These are phyloP conservation scores for Cryphonectria radicalis DNA, from an alignment of 2,329 filamentous ascomycete species.

Conservation along the genomic window DNA sequence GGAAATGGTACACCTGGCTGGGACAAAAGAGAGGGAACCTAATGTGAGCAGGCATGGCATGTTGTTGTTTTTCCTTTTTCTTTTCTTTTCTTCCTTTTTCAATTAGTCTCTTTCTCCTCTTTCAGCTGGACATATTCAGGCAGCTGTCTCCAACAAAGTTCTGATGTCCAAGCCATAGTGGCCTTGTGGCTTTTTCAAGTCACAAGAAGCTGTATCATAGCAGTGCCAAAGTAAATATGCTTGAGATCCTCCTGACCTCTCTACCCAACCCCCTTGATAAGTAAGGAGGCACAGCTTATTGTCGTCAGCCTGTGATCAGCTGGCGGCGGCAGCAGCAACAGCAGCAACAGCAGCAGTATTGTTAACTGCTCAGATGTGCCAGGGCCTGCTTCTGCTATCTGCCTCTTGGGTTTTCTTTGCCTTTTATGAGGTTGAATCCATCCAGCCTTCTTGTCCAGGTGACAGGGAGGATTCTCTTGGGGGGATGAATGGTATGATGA, in stretches of 20 bases:
- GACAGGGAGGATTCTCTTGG: too few species aligned
- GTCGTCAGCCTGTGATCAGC: not conserved
- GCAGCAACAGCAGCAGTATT: too few species aligned
- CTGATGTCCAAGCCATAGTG: not conserved
- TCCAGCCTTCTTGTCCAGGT: too few species aligned
- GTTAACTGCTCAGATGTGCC: not conserved
- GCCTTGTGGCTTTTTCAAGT: too few species aligned
- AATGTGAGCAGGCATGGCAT: not conserved
- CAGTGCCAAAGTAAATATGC: too few species aligned
- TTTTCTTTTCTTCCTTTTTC: not conserved
- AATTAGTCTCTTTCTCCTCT: not conserved
- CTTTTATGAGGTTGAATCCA: too few species aligned
- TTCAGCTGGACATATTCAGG: not conserved
- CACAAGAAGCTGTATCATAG: too few species aligned
- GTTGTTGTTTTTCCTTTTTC: not conserved
- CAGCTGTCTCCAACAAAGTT: not conserved
- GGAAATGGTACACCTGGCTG: not conserved
- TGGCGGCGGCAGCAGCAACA: too few species aligned
- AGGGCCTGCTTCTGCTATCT: not conserved
- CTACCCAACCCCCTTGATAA: not conserved
- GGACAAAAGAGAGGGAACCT: not conserved
- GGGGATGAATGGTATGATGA: too few species aligned
- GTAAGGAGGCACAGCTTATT: not conserved
- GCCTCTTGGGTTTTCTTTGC: too few species aligned
- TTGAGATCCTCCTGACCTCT: too few species aligned